Evolutionary conservation across 768 basidiomycete genomes (phyloP), one percentile per base, ranked within the genome.

Genomic region (Agrocybe pediades): DNA sequence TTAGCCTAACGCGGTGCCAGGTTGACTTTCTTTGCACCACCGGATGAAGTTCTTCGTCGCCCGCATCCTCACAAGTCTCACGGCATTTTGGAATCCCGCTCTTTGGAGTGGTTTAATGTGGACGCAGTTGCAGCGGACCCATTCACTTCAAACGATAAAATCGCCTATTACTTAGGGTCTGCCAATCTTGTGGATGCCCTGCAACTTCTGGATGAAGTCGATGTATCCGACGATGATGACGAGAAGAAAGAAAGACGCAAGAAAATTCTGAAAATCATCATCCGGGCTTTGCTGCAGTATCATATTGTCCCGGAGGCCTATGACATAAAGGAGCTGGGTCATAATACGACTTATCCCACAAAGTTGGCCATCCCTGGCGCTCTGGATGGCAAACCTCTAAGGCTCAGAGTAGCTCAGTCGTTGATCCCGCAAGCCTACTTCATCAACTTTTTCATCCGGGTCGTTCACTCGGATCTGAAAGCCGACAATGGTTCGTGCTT

Each of bases 331-430:
- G 71, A 72, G 11, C 74, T 87, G 17, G 73, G 75, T 8, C 68
- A 74, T 59, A 85, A 86, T 64, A 76, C 75, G 5, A 88, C 86
- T 0, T 78, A 76, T 47, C 71, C 80, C 7, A 82, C 81, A 1
- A 69, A 73, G 25, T 67, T 85, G 24, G 66, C 68, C 7, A 68
- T 81, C 6, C 59, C 65, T 5, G 70, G 77, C 43, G 74, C 75
- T 9, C 65, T 80, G 36, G 80, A 75, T 49, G 68, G 69, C 5
- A 63, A 82, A 47, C 70, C 79, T 1, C 63, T 79, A 41, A 78
- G 84, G 29, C 51, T 85, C 44, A 71, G 72, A 19, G 64, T 82
- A 29, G 55, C 66, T 36, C 63, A 68, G 40, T 64, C 53, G 3
- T 36, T 67, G 29, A 30, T 79, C 7, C 72, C 71, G 2, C 74